Conservation (phyloP, 345 rosid genomes). For the Lepidium sativum region DNA sequence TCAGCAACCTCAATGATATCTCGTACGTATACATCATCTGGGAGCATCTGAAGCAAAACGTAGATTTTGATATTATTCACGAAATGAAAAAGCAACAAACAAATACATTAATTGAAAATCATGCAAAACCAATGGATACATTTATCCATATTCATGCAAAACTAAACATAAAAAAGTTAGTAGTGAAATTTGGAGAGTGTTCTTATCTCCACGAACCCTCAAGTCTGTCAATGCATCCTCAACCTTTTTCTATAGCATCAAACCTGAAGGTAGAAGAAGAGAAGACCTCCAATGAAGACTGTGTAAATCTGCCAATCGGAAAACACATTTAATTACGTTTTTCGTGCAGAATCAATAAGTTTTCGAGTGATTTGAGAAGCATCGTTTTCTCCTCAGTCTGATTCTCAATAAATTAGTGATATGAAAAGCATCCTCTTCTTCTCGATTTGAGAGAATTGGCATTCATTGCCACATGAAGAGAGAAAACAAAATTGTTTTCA, state of each 20-base stretch:
- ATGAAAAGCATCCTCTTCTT: too few species aligned
- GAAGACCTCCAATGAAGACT: background rate
- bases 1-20: constrained; percentile 67
- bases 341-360: constrained; percentile 42
- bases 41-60: constrained; percentile 54
- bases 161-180: background rate
- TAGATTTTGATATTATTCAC: background rate
- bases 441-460: too few species aligned
- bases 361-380: constrained; percentile 55
- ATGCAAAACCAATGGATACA: too few species aligned
- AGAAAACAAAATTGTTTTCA: too few species aligned
- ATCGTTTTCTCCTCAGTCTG: constrained; percentile 59
- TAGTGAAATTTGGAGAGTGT: background rate
- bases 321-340: constrained; percentile 34
- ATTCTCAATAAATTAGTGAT: too few species aligned
- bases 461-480: too few species aligned
- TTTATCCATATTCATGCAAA: background rate
- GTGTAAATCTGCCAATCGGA: constrained; percentile 1
- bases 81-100: background rate
- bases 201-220: constrained; percentile 68
- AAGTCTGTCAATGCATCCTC: constrained; percentile 63
- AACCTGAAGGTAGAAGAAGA: constrained; percentile 38
- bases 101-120: too few species aligned
- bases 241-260: constrained; percentile 58
- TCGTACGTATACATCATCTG: constrained; percentile 57